These are phyloP conservation scores for Aureobasidium sp. DNA, from an alignment of 2,329 filamentous ascomycete species.

Conservation along the genomic window DNA sequence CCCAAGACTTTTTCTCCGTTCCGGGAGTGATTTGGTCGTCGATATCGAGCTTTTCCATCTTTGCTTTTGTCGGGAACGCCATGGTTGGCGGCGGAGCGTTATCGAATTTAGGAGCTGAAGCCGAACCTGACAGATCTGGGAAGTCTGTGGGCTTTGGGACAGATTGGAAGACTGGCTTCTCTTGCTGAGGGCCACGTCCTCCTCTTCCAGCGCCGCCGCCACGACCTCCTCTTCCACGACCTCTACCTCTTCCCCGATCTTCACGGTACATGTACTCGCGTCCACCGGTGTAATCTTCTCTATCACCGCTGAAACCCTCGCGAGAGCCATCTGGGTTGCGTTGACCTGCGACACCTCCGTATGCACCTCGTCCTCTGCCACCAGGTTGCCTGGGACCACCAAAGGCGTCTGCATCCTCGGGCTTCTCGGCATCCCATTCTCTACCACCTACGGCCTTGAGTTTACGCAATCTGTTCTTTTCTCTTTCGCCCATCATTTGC, in stretches of 20 bases:
- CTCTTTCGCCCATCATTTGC: conserved; percentile 54
- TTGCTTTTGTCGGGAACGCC: conserved; percentile 10
- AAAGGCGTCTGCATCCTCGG: conserved; percentile 27
- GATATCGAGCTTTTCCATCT: not conserved
- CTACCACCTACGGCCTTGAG: conserved; percentile 48
- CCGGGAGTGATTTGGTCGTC: not conserved
- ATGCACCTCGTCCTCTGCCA: conserved; percentile 40
- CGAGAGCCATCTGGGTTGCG: not conserved
- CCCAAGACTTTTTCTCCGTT: conserved; percentile 14
- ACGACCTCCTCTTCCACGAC: conserved; percentile 22
- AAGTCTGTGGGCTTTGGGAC: conserved; percentile 37
- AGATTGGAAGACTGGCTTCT: conserved; percentile 15
- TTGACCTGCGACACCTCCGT: conserved; percentile 39
- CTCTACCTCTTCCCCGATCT: conserved; percentile 16
- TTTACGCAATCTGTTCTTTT: conserved; percentile 51
- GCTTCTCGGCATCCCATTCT: conserved; percentile 56
- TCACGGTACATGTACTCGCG: conserved; percentile 26
- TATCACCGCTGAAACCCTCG: conserved; percentile 21
- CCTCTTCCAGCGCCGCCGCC: conserved; percentile 25
- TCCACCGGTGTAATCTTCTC: conserved; percentile 24
- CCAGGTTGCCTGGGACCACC: conserved; percentile 31
- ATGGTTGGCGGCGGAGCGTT: not conserved
- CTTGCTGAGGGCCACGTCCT: conserved; percentile 1
- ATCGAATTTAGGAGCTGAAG: conserved; percentile 25
- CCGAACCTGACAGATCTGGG: conserved; percentile 30